These are phyloP conservation scores for Millerozyma miso DNA, from an alignment of 805 yeast genomes.

Conservation along the genomic window DNA sequence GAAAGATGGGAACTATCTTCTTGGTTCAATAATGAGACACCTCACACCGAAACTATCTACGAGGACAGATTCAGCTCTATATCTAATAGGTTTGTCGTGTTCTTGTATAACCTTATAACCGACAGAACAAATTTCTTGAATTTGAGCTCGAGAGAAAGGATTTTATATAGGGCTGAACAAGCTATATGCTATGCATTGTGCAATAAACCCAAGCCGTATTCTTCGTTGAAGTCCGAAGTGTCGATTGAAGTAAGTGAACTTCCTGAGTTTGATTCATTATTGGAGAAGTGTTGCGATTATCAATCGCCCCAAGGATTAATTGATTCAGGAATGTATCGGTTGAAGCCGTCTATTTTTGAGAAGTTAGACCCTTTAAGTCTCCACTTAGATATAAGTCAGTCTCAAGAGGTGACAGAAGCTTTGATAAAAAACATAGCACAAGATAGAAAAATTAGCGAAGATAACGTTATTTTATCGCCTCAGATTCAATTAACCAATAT, in stretches of 20 bases:
- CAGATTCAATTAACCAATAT: slow-evolving; percentile 25
- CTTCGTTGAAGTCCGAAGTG: slow-evolving; percentile 35
- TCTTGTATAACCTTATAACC: slow-evolving; percentile 43
- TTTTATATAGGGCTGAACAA: slow-evolving; percentile 27
- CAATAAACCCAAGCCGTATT: slow-evolving; percentile 50
- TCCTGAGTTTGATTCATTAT: slow-evolving; percentile 41
- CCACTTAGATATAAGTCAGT: slow-evolving; percentile 43
- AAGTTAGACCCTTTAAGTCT: slow-evolving; percentile 62
- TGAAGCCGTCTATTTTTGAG: slow-evolving; percentile 52
- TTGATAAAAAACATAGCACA: slow-evolving; percentile 42
- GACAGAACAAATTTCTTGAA: slow-evolving; percentile 27
- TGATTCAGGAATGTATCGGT: slow-evolving; percentile 61
- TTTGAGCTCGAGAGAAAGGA: slow-evolving; percentile 22
- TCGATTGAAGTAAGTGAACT: slow-evolving; percentile 29
- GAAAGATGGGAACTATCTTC: slow-evolving; percentile 55
- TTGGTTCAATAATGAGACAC: slow-evolving; percentile 42
- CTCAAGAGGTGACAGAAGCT: slow-evolving; percentile 48
- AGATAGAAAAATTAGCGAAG: slow-evolving; percentile 29
- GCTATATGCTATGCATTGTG: slow-evolving; percentile 49
- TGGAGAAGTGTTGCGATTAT: slow-evolving; percentile 61
- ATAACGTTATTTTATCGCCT: slow-evolving; percentile 50
- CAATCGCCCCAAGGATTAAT: slow-evolving; percentile 56
- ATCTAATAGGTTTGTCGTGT: slow-evolving; percentile 39
- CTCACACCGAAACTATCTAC: slow-evolving; percentile 34
- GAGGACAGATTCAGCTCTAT: slow-evolving; percentile 46